Evolutionary conservation across 2,329 filamentous ascomycete genomes (phyloP).

Genomic region (Cryphonectria naterciae): DNA sequence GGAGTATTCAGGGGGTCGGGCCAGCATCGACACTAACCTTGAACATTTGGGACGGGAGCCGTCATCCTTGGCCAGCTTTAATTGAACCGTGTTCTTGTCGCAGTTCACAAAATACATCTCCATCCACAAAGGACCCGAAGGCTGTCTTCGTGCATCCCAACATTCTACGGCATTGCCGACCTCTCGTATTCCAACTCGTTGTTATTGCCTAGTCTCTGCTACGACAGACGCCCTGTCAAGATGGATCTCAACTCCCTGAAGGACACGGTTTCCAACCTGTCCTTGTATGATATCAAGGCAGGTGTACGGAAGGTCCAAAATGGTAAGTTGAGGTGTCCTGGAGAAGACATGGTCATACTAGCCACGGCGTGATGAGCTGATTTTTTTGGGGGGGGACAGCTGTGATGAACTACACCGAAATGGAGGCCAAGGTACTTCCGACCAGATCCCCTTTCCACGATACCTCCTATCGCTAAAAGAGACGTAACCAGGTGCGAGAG

Average conservation of each 20-base stretch:
- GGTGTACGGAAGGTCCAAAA: slow-evolving; percentile 95
- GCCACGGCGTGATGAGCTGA: slow-evolving; percentile 15
- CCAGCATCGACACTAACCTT: slow-evolving; percentile 20
- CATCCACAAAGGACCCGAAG: slow-evolving; percentile 11
- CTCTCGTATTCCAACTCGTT: slow-evolving; percentile 5
- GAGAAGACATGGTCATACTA: neutral
- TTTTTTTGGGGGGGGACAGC: slow-evolving; percentile 53
- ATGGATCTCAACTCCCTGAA: slow-evolving; percentile 90
- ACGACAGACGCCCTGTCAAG: slow-evolving; percentile 36
- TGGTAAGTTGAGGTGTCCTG: slow-evolving; percentile 62
- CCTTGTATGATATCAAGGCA: slow-evolving; percentile 93
- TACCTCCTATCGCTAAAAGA: slow-evolving; percentile 29
- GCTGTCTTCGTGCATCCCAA: slow-evolving; percentile 6
- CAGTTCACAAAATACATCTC: slow-evolving; percentile 5
- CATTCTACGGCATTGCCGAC: neutral
- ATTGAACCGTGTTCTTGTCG: slow-evolving; percentile 18
- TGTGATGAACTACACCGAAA: slow-evolving; percentile 97
- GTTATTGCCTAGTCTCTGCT: neutral
- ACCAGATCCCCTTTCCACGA: slow-evolving; percentile 11
- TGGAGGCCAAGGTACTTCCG: slow-evolving; percentile 69
- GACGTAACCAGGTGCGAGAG: slow-evolving; percentile 76
- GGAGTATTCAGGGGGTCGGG: slow-evolving; percentile 20
- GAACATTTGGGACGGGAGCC: slow-evolving; percentile 11
- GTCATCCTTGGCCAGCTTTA: slow-evolving; percentile 7
- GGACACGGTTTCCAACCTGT: slow-evolving; percentile 87